Evolutionary conservation across 495 filamentous ascomycete genomes (phyloP).

Genomic region (Aspergillus incahuasiensis): DNA sequence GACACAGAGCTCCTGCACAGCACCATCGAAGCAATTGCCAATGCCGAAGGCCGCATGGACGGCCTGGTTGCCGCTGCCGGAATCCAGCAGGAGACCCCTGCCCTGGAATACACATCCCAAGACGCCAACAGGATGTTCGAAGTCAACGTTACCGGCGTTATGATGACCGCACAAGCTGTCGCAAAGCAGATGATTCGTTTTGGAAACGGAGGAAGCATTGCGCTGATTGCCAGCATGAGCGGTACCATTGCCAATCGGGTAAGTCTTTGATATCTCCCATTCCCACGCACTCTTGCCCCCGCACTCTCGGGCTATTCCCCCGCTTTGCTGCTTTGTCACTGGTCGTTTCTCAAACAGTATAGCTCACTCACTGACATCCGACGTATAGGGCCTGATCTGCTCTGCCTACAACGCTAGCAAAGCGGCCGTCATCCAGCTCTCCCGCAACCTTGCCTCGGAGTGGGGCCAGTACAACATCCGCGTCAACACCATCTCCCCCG

Average conservation of each 20-base stretch:
- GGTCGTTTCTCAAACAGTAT: neutral
- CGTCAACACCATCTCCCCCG: slow-evolving; percentile 91
- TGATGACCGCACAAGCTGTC: slow-evolving; percentile 66
- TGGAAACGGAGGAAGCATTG: slow-evolving; percentile 66
- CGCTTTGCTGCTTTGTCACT: neutral
- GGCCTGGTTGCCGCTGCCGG: slow-evolving; percentile 74
- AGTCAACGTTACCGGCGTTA: slow-evolving; percentile 72
- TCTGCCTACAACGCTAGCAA: slow-evolving; percentile 91
- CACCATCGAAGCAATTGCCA: slow-evolving; percentile 63
- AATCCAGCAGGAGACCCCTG: slow-evolving; percentile 64
- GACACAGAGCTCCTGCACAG: slow-evolving; percentile 63
- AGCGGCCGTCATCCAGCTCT: slow-evolving; percentile 80
- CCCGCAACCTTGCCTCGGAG: slow-evolving; percentile 77
- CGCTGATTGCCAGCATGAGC: slow-evolving; percentile 70
- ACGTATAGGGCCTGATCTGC: slow-evolving; percentile 57
- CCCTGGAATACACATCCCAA: slow-evolving; percentile 62
- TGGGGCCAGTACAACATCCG: slow-evolving; percentile 87
- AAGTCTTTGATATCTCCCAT: slow-evolving; percentile 26
- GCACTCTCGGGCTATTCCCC: neutral
- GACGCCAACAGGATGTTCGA: slow-evolving; percentile 69
- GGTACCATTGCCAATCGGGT: slow-evolving; percentile 64
- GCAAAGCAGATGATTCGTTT: slow-evolving; percentile 74
- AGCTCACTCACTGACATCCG: neutral
- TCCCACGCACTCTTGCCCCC: too few species aligned
- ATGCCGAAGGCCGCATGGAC: slow-evolving; percentile 66